Base-by-base conservation (phyloP, 106 monocot species). In the Amphibolis antarctica region DNA sequence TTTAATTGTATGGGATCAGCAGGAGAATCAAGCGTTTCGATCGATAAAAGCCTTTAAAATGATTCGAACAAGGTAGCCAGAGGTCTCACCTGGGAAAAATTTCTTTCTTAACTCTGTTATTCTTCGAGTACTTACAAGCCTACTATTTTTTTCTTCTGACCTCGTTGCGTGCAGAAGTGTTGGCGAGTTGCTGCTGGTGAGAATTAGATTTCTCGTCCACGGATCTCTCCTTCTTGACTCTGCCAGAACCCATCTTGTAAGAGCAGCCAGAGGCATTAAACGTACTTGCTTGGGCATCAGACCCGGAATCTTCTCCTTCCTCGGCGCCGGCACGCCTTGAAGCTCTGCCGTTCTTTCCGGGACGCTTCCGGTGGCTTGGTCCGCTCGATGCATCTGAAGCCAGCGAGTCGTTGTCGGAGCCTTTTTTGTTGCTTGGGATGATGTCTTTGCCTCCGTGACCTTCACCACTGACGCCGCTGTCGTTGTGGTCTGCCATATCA, bases 371-470 rank as follows among this genome's bases (percentile, higher is more conserved):
- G 12, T 46, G 46, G 26, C 45, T 46, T 25, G 63, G 63, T 9
- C 63, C 63, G 22, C 63, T 63, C 25, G 63, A 63, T 25, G 63
- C 63, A 31, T 63, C 63, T 26, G 63, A 63, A 9, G 63, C 46
- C 23, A 63, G 26, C 12, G 63, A 47, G 27, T 63, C 63, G 22
- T 47, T 63, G 21, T 63, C 63, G 12, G 10, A 43, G 5, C 15
- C 63, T 46, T 46, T 17, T 10, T 22, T 23, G 46, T 46, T 26
- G 1, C 23, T 46, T 26, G 46, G n/a, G 46, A 24, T 44, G 46
- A 24, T 44, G 46, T 18, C 23, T 10, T 46, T 28, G 25, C 7
- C 63, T 44, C 45, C 25, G 1, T 28, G 19, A 44, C 63, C 24
- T 24, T 63, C 63, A 63, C 63, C 46, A 63, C 23, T 44, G 5